Base-by-base conservation (phyloP, 2,329 filamentous ascomycete genomes). In the Penicillium sp. region DNA sequence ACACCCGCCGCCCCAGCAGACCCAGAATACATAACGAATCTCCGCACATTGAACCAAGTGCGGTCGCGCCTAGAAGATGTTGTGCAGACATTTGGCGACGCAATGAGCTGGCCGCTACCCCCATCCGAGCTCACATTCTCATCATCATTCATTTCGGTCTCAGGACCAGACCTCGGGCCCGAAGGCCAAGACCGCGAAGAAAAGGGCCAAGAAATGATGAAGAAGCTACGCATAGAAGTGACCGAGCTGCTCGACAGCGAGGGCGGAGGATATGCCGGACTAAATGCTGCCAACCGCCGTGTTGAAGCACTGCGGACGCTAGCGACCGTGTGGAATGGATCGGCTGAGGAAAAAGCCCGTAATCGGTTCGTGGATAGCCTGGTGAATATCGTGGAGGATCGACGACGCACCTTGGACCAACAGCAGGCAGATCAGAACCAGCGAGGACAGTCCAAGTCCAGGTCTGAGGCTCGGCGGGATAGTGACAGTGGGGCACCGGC, bases 31-130 rank as follows among this genome's bases (percentile, higher is more conserved):
- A 88, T 97, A 61, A 82, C 83, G 50, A 88, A 92, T 62, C 81
- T 99, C 53, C 89, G 90, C 64, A 95, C 89, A 14, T 81, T 99
- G 37, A 90, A 89, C 4, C 82, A 89, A 40, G 91, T 97, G 29
- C 89, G 92, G 49, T 78, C 85, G 2, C 88, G 92, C n/a, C 82
- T 99, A 16, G 92, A 97, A 62, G 83, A 86, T 1, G 92, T 97
- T 24, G 92, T 97, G 68, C 89, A 90, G 72, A 89, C 88, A 1
- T 99, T 99, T 72, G 93, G 92, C 39, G 89, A 95, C 66, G 93
- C 94, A 32, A 96, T 97, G 90, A 89, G 95, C 65, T 97, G 96
- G 82, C 89, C 90, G 1, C 85, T 97, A 48, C 90, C 93, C 1
- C 92, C 93, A 0, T 95, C 90, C 0, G 92, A 96, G 69, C 76